Base-by-base conservation (phyloP, 805 yeast genomes). In the Saccharomycopsis lassenensis region DNA sequence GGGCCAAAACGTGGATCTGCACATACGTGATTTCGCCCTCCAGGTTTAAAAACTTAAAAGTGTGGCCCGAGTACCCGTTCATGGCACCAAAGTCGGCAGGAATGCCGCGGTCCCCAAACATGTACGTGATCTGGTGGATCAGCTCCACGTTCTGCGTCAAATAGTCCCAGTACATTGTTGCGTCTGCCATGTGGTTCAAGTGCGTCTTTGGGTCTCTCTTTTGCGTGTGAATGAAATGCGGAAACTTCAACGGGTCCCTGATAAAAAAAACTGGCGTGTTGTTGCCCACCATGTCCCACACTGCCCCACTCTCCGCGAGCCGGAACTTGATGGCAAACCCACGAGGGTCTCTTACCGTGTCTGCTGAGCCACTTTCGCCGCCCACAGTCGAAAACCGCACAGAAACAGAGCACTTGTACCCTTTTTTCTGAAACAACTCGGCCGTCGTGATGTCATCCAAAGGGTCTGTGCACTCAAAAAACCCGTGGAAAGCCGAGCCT, bases 281-380 rank as follows among this genome's bases (percentile, higher is more conserved):
- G 67, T 81, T 83, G 63, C 77, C 79, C 18, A 82, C 94, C 63
- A 79, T 74, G 61, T 82, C 94, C n/a, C 7, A 16, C 6, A 29
- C 19, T 59, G 77, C 67, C 62, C 79, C 77, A 51, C 93, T 91
- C 60, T 82, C 83, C 53, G 81, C 81, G 25, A 93, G 81, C 61
- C 80, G 79, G 44, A 82, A 68, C 59, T 83, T 82, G 50, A 77
- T 71, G 35, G 91, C 69, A 52, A 80, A 79, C 14, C 94, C 94
- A 63, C 93, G 71, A 50, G 93, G 93, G 57, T 82, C 94, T 63
- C 94, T 74, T 19, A 81, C 84, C 29, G 87, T 68, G 55, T 82
- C 93, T 2, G 91, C 74, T 25, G 85, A 71, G 32, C 91, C 94
- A 37, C 63, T 58, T 59, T 83, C 93, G 46, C 91, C 91, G 49